Conservation (phyloP, 768 basidiomycete species). For the Pholiota microspora region DNA sequence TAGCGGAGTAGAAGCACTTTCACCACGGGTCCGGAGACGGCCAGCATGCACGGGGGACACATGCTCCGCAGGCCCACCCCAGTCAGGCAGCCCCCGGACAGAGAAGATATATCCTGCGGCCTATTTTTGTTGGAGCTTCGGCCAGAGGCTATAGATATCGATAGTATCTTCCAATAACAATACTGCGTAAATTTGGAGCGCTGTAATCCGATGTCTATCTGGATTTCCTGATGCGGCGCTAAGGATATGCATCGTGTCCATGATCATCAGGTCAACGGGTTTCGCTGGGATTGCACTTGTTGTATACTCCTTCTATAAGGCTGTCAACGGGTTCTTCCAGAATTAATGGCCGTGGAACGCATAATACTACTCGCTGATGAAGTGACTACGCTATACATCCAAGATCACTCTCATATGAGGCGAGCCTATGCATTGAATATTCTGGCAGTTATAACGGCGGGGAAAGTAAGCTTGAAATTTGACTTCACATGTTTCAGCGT, state of each 20-base stretch:
- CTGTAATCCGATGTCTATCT: slow-evolving; percentile 16
- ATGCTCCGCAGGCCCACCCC: neutral
- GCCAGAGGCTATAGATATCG: slow-evolving; percentile 10
- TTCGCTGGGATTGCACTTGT: slow-evolving; percentile 12
- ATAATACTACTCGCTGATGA: neutral
- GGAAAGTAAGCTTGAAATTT: neutral
- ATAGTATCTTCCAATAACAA: slow-evolving; percentile 16
- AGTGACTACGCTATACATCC: neutral
- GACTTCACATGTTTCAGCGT: neutral
- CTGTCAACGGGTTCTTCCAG: slow-evolving; percentile 1
- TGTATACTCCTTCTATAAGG: slow-evolving; percentile 4
- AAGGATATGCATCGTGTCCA: slow-evolving; percentile 12
- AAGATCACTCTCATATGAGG: neutral
- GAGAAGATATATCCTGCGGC: neutral
- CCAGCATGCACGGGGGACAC: slow-evolving; percentile 1
- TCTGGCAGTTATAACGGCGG: neutral
- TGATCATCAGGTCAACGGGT: slow-evolving; percentile 14
- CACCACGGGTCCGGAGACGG: slow-evolving; percentile 13
- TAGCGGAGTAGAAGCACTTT: slow-evolving; percentile 7
- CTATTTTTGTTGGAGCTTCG: slow-evolving; percentile 10
- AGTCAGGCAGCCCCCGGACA: neutral
- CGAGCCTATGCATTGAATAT: neutral
- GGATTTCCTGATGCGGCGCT: slow-evolving; percentile 15
- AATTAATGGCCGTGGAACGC: slow-evolving; percentile 6
- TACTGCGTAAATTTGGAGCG: slow-evolving; percentile 12